Evolutionary conservation across 306 rosid species (phyloP).

Genomic region (Sesbania bispinosa): DNA sequence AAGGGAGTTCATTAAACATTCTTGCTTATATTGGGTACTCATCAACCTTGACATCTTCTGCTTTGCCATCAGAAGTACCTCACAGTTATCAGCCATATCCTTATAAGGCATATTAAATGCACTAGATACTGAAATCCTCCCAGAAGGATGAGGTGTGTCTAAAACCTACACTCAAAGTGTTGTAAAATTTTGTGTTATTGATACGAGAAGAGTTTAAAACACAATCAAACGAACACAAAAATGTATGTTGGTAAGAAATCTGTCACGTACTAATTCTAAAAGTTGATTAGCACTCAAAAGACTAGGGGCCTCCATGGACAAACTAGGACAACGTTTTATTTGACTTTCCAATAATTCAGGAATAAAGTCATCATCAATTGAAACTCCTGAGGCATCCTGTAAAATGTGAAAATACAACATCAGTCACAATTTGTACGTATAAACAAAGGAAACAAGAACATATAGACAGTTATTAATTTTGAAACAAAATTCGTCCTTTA

Average conservation of each 20-base stretch:
- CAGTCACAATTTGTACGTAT: constrained; percentile 22
- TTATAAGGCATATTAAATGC: constrained; percentile 57
- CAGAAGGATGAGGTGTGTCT: constrained; percentile 66
- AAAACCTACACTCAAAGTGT: constrained; percentile 46
- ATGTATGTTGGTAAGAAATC: constrained; percentile 23
- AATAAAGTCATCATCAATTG: constrained; percentile 56
- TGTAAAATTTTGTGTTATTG: not conserved
- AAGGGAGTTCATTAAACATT: constrained; percentile 24
- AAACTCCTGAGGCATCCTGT: constrained; percentile 48
- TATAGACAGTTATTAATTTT: constrained; percentile 28
- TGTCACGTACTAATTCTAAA: constrained; percentile 76
- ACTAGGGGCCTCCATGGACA: constrained; percentile 40
- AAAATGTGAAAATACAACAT: constrained; percentile 12
- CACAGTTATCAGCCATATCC: constrained; percentile 85
- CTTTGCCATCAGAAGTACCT: constrained; percentile 71
- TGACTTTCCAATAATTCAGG: constrained; percentile 57
- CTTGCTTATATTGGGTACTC: constrained; percentile 48
- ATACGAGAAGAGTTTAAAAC: constrained; percentile 11
- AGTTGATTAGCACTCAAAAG: constrained; percentile 79
- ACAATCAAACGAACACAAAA: constrained; percentile 20
- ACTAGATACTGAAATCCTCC: constrained; percentile 52
- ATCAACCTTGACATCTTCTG: constrained; percentile 72
- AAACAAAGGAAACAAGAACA: not conserved
- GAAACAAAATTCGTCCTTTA: constrained; percentile 18
- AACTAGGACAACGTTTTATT: constrained; percentile 32